phyloP scores from a whole-genome alignment of 2,329 filamentous ascomycete genomes.

The Aspergillus brasiliensis region DNA sequence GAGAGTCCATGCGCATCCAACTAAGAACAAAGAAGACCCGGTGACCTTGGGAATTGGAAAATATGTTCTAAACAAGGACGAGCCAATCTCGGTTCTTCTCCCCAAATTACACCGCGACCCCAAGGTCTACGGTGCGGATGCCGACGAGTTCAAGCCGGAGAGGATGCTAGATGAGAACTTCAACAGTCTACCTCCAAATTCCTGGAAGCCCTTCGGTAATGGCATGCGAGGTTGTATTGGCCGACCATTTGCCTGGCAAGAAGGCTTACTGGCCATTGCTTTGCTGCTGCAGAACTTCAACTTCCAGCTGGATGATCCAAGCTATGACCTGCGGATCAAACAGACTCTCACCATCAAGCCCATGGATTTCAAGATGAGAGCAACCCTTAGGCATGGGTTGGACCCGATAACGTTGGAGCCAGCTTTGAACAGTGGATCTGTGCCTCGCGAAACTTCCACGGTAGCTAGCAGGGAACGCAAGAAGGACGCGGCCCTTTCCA shows the following conservation, averaged over 20 bases:
- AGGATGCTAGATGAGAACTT: conserved; percentile 72
- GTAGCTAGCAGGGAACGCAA: conserved; percentile 24
- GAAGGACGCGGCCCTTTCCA: conserved; percentile 12
- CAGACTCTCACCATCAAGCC: conserved; percentile 45
- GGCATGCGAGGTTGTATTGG: conserved; percentile 72
- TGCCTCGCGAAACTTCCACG: conserved; percentile 10
- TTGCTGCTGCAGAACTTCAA: conserved; percentile 72
- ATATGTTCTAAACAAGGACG: conserved; percentile 58
- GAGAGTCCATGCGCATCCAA: conserved; percentile 52
- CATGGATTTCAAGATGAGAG: conserved; percentile 63
- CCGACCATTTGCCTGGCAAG: conserved; percentile 73
- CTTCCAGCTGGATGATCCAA: conserved; percentile 63
- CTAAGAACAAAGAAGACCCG: conserved; percentile 42
- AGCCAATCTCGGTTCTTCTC: conserved; percentile 55
- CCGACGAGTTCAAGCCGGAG: conserved; percentile 67
- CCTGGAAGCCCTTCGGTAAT: conserved; percentile 75
- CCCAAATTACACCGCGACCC: conserved; percentile 63
- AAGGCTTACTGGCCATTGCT: conserved; percentile 63
- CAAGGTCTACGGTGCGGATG: conserved; percentile 65
- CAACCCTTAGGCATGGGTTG: conserved; percentile 55
- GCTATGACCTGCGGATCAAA: conserved; percentile 40
- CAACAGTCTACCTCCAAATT: conserved; percentile 58
- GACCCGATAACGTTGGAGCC: conserved; percentile 47
- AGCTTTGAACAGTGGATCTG: conserved; percentile 29
- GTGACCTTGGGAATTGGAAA: conserved; percentile 60